Base-by-base conservation (phyloP, 352 stramenopile species). In the Pythium apleroticum region DNA sequence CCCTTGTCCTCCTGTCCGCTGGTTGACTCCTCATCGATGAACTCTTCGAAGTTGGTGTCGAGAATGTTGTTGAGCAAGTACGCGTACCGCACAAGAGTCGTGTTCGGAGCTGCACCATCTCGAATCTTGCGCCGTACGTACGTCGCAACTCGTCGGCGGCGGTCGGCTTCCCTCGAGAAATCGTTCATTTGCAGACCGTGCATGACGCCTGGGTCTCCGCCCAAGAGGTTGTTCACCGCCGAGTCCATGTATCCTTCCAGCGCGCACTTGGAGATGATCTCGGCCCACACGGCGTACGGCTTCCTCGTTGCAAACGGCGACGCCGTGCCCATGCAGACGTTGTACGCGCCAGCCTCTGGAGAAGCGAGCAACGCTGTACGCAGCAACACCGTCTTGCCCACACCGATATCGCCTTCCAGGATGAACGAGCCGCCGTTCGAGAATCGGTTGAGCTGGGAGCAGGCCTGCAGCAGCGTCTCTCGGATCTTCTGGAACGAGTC, bases 311-410 rank as follows among this genome's bases (percentile, higher is more conserved):
- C 71, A 50, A 92, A 93, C 9, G 86, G 76, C 20, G 75, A 90
- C n/a, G 86, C 85, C 35, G 84, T 92, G 17, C 82, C 83, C 37
- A 88, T 71, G 5, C 90, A 63, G 7, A 95, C 75, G 31, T 85
- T 78, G 59, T 84, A 90, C 24, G 71, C 60, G 4, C 73, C 75
- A 3, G 72, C 72, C 53, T 89, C 76, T 0, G 77, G 80, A 20
- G 70, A 69, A 30, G 76, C 71, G 28, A 50, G 20, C 28, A 93
- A 69, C 10, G 85, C 77, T 5, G 77, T 82, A 46, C 84, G 76
- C 48, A 94, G 70, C n/a, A 96, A 52, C 41, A 91, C 74, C 0
- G 82, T 94, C 68, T 96, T 96, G 25, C 87, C 87, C 22, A 94
- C 76, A 11, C 87, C 87, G 65, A 93, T 93, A 35, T 94, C 87